These are phyloP conservation scores for Mycena sp. DNA, from an alignment of 1,284 basidiomycete species.

Conservation along the genomic window DNA sequence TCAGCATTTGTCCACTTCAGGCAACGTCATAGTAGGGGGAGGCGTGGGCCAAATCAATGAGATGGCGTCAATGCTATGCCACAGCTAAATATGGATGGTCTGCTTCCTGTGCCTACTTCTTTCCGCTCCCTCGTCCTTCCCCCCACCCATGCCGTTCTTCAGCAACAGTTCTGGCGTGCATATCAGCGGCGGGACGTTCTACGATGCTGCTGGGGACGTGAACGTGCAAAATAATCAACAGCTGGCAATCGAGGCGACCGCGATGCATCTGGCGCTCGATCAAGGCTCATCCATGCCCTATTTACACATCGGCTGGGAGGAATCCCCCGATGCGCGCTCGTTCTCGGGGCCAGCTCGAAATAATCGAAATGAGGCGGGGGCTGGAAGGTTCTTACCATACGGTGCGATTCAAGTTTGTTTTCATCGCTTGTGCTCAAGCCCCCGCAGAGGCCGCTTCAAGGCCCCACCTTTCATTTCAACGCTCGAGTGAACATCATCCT, in stretches of 20 bases:
- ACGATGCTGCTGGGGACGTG: neutral
- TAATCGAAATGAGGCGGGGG: neutral
- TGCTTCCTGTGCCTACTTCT: too few species aligned
- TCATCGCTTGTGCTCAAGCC: too few species aligned
- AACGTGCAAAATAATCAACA: neutral
- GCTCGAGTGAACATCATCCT: neutral
- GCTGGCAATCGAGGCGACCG: neutral
- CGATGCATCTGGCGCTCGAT: neutral
- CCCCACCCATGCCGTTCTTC: neutral
- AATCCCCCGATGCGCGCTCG: neutral
- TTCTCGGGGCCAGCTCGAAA: neutral
- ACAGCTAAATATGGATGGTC: too few species aligned
- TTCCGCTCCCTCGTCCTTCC: neutral
- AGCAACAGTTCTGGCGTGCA: neutral
- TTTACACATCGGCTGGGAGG: neutral
- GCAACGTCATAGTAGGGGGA: too few species aligned
- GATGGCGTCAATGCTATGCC: too few species aligned
- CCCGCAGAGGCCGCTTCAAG: neutral
- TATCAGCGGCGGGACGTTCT: neutral
- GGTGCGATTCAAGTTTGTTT: neutral
- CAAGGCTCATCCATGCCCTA: neutral
- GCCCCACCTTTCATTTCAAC: neutral
- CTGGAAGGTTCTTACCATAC: neutral
- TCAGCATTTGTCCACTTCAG: too few species aligned
- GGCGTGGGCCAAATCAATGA: too few species aligned